Base-by-base conservation (phyloP, 495 filamentous ascomycete genomes). In the Aspergillus diversus region DNA sequence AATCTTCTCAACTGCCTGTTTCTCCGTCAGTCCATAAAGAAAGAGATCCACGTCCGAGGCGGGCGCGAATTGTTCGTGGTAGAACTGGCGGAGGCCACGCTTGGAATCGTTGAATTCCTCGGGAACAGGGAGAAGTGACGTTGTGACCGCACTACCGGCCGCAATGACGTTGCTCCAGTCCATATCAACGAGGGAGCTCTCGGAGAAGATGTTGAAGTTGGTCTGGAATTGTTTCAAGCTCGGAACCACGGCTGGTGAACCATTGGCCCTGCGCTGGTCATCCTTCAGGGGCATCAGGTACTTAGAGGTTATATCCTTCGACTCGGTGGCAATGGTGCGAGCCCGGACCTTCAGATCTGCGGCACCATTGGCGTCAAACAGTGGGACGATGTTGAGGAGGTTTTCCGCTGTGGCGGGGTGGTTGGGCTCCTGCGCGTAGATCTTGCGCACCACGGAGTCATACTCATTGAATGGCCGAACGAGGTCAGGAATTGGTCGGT, bases 31-130 rank as follows among this genome's bases (percentile, higher is more conserved):
- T 0, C 90, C 91, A 66, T 93, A 91, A 17, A 96, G 68, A 73
- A 94, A 96, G 16, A 96, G 79, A 72, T 96, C 91, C 32, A 96
- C 89, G 73, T 96, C 92, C 4, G 90, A 92, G 1, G 91, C 90
- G 0, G 91, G 91, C 6, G 88, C 87, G 67, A 93, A 86, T 59
- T 86, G 82, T 64, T 93, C 85, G 65, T 96, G 85, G 65, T 93
- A 96, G 71, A 89, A 94, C 46, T 90, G 77, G 42, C 90, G 86
- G 63, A 78, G 63, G 8, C 68, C 75, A 62, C 84, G 82, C 79
- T 91, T 92, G 16, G 87, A 88, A 21, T 78, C 71, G 42, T 75
- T 83, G 71, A 88, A 84, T 63, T 88, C 70, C 0, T 84, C 75
- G 0, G 90, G 91, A 33, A 93, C 87, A 1, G 90, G 89, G 1